These are phyloP conservation scores for Microstegium vimineum DNA, from an alignment of 176 grass and related monocot genomes.

Conservation along the genomic window DNA sequence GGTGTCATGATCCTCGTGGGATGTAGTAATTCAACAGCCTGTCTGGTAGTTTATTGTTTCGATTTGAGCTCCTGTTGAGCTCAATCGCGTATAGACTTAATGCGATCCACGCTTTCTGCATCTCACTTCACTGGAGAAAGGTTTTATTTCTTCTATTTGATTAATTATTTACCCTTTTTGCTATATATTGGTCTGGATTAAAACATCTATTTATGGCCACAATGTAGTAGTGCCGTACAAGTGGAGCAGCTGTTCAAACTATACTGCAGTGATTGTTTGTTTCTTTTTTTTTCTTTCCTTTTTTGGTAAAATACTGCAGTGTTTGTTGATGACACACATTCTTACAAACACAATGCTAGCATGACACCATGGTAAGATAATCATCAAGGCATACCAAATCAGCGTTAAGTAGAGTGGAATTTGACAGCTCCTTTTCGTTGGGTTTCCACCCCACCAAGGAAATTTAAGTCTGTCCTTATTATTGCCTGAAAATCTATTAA, in stretches of 20 bases:
- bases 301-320: background rate
- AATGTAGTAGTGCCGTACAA: background rate
- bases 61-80: constrained; percentile 14
- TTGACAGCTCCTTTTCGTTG: constrained; percentile 4
- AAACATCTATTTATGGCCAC: background rate
- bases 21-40: background rate
- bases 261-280: background rate
- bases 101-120: background rate
- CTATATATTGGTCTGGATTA: background rate
- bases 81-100: background rate
- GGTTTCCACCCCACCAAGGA: background rate
- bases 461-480: background rate
- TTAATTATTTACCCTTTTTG: no score
- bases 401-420: background rate
- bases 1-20: background rate
- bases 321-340: background rate
- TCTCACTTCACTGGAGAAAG: background rate
- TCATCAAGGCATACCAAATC: background rate
- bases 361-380: background rate
- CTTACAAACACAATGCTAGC: background rate
- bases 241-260: background rate
- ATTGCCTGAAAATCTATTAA: background rate
- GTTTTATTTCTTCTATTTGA: background rate
- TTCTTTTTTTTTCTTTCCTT: no score
- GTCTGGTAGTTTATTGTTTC: background rate